Conservation (phyloP, 805 yeast genomes). For the Starmera quercuum region DNA sequence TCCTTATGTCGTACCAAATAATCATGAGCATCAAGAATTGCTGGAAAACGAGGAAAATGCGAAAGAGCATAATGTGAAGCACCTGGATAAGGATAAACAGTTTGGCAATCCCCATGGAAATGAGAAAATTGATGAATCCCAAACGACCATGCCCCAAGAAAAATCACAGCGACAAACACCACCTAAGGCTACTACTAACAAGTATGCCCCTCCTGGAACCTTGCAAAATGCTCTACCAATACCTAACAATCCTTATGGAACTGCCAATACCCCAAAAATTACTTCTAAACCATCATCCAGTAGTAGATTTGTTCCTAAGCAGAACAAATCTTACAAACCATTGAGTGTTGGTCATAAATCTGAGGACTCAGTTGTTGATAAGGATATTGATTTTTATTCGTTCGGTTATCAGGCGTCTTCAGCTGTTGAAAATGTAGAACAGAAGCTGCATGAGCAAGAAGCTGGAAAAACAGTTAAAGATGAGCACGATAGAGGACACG, state of each 20-base stretch:
- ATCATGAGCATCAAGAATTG: no score
- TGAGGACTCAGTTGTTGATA: conserved; percentile 4
- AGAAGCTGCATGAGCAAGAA: not conserved
- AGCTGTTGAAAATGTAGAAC: not conserved
- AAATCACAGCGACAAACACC: no score
- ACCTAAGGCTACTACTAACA: no score
- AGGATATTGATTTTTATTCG: conserved; percentile 12
- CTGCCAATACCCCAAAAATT: not conserved
- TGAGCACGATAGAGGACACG: not conserved
- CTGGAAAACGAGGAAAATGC: no score
- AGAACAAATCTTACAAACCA: conserved; percentile 4
- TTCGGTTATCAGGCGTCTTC: conserved; percentile 5
- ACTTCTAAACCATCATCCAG: conserved; percentile 1
- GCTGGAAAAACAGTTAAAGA: not conserved
- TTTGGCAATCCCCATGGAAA: no score
- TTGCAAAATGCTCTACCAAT: conserved; percentile 1
- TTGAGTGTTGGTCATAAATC: conserved; percentile 3
- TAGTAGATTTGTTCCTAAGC: conserved; percentile 2
- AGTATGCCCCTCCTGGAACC: no score
- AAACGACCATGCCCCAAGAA: no score
- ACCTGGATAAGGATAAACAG: no score
- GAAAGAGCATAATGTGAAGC: no score
- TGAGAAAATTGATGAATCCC: no score
- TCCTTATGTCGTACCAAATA: no score
- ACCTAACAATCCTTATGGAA: not conserved